Conservation (phyloP, 83 land plant genomes). For the Picea abies region DNA sequence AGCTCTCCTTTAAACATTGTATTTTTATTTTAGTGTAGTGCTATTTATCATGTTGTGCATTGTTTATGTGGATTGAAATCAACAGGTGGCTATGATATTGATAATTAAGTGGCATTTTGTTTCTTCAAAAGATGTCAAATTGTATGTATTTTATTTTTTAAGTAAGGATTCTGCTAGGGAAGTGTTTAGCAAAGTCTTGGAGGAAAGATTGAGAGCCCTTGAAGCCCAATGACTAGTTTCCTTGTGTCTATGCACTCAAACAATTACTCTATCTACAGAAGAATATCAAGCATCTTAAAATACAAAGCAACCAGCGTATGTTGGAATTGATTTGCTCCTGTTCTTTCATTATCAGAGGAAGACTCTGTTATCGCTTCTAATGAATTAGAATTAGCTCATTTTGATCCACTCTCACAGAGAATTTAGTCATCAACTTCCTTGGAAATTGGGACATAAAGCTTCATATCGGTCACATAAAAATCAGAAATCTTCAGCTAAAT, state of each 20-base stretch:
- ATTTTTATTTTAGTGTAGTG: too few species aligned
- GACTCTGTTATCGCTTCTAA: not conserved
- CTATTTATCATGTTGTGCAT: too few species aligned
- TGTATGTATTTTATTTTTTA: not conserved
- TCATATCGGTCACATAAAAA: not conserved
- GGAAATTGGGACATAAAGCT: not conserved
- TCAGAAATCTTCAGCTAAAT: not conserved
- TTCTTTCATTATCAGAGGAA: not conserved
- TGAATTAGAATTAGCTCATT: not conserved
- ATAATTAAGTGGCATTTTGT: not conserved
- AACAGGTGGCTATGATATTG: too few species aligned
- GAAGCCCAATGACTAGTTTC: not conserved
- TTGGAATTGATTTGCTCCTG: not conserved
- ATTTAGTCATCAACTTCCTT: not conserved
- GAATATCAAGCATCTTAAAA: not conserved
- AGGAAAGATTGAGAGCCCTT: conserved; percentile 1
- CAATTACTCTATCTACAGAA: not conserved
- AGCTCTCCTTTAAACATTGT: too few species aligned
- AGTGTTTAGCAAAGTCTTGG: not conserved
- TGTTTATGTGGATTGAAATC: too few species aligned
- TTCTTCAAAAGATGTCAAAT: not conserved
- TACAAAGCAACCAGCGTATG: not conserved
- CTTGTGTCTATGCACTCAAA: not conserved
- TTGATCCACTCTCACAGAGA: not conserved
- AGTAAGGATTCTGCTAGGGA: not conserved